phyloP scores from a whole-genome alignment of 2,329 filamentous ascomycete genomes.

The Coniochaeta sp. region DNA sequence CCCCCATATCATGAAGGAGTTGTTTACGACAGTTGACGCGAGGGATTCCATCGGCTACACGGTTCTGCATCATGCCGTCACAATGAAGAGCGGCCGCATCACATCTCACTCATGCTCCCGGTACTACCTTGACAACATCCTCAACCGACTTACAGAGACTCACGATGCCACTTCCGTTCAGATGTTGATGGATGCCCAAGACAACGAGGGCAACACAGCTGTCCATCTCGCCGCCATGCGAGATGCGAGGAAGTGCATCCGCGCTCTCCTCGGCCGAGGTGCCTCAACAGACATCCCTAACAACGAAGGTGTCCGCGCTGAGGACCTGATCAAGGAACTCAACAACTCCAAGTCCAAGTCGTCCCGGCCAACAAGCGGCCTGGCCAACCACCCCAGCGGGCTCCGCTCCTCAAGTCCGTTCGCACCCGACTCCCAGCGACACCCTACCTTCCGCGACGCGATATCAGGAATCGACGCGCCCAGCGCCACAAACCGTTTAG shows the following conservation, averaged over 20 bases:
- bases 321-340: conserved; percentile 71
- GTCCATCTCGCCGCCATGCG: conserved; percentile 68
- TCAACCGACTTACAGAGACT: conserved; percentile 78
- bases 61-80: conserved; percentile 89
- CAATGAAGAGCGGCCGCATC: conserved; percentile 72
- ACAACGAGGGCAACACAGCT: conserved; percentile 85
- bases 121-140: conserved; percentile 87
- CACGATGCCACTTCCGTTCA: conserved; percentile 72
- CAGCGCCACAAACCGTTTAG: conserved; percentile 28
- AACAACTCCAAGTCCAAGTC: conserved; percentile 61
- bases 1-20: conserved; percentile 72
- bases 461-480: conserved; percentile 24
- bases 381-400: not conserved
- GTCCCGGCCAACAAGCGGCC: conserved; percentile 43
- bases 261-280: conserved; percentile 70
- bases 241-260: conserved; percentile 83
- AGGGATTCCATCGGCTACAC: conserved; percentile 78
- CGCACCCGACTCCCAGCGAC: conserved; percentile 54
- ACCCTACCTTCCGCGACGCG: conserved; percentile 45
- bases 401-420: conserved; percentile 71
- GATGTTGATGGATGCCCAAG: conserved; percentile 71
- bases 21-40: conserved; percentile 73
- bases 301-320: conserved; percentile 71
- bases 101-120: conserved; percentile 83
- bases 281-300: conserved; percentile 81